Conservation (phyloP, 192 early-diverging fungal species). For the Coemansia sp. region DNA sequence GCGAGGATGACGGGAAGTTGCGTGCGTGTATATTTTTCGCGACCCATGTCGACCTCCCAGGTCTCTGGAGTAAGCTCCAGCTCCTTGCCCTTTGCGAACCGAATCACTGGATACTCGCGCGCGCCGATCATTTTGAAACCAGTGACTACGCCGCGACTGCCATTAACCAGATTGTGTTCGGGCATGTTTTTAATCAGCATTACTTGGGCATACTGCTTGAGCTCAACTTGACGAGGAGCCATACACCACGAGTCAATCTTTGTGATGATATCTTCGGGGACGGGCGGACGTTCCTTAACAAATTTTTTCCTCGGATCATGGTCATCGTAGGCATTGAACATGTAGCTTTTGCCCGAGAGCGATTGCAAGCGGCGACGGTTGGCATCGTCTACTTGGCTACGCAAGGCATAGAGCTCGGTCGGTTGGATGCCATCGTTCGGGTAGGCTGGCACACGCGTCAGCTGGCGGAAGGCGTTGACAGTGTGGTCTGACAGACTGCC, state of each 20-base stretch:
- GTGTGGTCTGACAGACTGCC: slow-evolving; percentile 67
- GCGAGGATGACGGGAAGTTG: slow-evolving; percentile 81
- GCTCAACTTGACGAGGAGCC: slow-evolving; percentile 61
- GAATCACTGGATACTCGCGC: slow-evolving; percentile 51
- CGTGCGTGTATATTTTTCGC: slow-evolving; percentile 36
- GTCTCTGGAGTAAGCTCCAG: slow-evolving; percentile 61
- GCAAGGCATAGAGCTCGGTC: slow-evolving; percentile 75
- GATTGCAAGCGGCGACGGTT: slow-evolving; percentile 63
- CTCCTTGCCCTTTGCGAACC: slow-evolving; percentile 52
- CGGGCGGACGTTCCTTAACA: not conserved
- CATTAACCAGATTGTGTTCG: slow-evolving; percentile 72
- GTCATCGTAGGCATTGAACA: slow-evolving; percentile 60
- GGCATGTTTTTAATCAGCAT: slow-evolving; percentile 84
- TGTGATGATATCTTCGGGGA: slow-evolving; percentile 23
- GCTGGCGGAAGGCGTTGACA: slow-evolving; percentile 52
- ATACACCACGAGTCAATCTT: slow-evolving; percentile 45
- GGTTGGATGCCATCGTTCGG: slow-evolving; percentile 66
- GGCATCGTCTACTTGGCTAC: slow-evolving; percentile 76
- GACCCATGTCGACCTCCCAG: slow-evolving; percentile 61
- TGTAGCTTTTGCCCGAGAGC: slow-evolving; percentile 57
- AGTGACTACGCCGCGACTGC: slow-evolving; percentile 70
- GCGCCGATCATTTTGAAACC: slow-evolving; percentile 40
- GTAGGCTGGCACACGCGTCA: slow-evolving; percentile 61
- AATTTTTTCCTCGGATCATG: slow-evolving; percentile 17
- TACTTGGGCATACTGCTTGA: slow-evolving; percentile 83